Conservation (phyloP, 108 stramenopile genomes). For the Skeletonema costatum region DNA sequence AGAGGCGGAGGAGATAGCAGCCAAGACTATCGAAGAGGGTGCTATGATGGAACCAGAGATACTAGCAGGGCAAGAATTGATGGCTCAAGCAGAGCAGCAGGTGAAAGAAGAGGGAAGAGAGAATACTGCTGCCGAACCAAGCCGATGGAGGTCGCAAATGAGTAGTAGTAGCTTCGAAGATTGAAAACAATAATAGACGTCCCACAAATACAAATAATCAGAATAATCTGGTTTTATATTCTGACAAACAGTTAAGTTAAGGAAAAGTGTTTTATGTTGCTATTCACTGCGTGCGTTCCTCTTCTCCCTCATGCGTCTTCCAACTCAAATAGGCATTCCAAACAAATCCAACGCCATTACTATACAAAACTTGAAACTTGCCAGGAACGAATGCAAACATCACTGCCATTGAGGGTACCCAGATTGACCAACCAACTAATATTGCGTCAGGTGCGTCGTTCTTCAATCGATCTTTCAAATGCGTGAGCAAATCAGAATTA, state of each 20-base stretch:
- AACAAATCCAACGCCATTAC: slow-evolving; percentile 77
- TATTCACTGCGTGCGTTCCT: background rate
- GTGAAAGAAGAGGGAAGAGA: background rate
- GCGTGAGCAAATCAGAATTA: slow-evolving; percentile 9
- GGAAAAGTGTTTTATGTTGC: background rate
- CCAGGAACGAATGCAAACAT: slow-evolving; percentile 79
- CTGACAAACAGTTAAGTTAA: background rate
- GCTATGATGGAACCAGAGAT: background rate
- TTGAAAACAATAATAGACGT: no score
- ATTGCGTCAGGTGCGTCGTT: slow-evolving; percentile 54
- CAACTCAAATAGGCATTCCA: slow-evolving; percentile 90
- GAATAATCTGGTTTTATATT: no score
- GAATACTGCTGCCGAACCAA: background rate
- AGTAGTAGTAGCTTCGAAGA: background rate
- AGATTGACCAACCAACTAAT: slow-evolving; percentile 78
- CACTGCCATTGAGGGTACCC: slow-evolving; percentile 79
- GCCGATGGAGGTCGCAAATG: background rate
- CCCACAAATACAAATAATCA: no score
- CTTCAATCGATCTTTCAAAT: slow-evolving; percentile 23
- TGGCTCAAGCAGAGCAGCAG: background rate
- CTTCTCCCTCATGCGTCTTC: slow-evolving; percentile 48
- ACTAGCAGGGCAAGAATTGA: background rate
- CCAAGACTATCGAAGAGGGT: background rate
- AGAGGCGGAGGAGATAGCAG: background rate
- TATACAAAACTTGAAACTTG: slow-evolving; percentile 82